A percentile compares a stretch with the other conserved stretches of the same genome.
phyloP scores from a whole-genome alignment of 768 basidiomycete species.

The Pleurotus eryngii region DNA sequence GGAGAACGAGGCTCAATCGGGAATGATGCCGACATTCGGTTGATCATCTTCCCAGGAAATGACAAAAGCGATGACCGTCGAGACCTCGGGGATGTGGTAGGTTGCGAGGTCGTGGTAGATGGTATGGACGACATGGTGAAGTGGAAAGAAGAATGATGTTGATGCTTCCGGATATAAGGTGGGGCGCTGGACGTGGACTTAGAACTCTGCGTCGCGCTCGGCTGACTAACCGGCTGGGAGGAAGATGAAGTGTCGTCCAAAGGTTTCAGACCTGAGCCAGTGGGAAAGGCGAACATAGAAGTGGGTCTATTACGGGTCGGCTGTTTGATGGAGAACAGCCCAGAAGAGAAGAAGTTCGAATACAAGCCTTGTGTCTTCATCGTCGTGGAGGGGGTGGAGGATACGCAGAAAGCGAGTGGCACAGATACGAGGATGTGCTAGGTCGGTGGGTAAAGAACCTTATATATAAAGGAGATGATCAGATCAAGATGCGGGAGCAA shows the following conservation, averaged over 20 bases:
- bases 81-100: background rate
- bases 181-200: background rate
- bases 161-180: slow-evolving; percentile 6
- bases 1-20: background rate
- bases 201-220: background rate
- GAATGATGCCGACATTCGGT: slow-evolving; percentile 1
- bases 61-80: slow-evolving; percentile 5
- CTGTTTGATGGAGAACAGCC: slow-evolving; percentile 1
- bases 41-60: background rate
- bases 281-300: slow-evolving; percentile 4
- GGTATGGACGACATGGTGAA: background rate
- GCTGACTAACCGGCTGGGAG: background rate
- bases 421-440: background rate
- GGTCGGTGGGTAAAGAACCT: background rate
- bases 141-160: background rate
- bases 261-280: background rate
- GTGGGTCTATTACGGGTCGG: background rate
- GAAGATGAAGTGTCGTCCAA: background rate
- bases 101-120: background rate
- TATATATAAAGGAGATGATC: background rate
- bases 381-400: background rate
- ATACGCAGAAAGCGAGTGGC: background rate
- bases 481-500: slow-evolving; percentile 9
- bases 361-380: slow-evolving; percentile 4
- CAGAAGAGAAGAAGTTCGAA: slow-evolving; percentile 8